Percentiles rank a stretch among this genome's conserved stretches.
Conservation (phyloP, 495 filamentous ascomycete genomes). For the Parathielavia appendiculata region DNA sequence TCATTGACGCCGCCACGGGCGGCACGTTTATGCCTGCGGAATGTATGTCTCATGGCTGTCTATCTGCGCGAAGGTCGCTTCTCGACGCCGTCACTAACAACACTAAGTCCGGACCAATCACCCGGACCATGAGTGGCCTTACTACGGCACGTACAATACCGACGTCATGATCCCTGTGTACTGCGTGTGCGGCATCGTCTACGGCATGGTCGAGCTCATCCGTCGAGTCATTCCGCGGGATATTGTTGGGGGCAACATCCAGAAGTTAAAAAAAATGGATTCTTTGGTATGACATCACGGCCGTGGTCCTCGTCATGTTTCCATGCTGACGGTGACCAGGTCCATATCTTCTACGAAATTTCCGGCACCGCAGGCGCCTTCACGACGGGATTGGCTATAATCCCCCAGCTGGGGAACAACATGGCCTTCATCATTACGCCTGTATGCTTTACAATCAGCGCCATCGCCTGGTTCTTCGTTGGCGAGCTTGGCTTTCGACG, state of each 20-base stretch:
- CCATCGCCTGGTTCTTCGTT: constrained; percentile 38
- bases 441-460: constrained; percentile 36
- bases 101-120: constrained; percentile 20
- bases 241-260: constrained; percentile 43
- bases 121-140: constrained; percentile 33
- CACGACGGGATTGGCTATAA: constrained; percentile 38
- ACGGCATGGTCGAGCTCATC: constrained; percentile 47
- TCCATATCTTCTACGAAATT: constrained; percentile 45
- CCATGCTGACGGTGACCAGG: constrained; percentile 1
- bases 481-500: constrained; percentile 31
- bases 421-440: constrained; percentile 43
- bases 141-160: constrained; percentile 41
- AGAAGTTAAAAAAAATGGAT: constrained; percentile 42
- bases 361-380: constrained; percentile 42
- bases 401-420: constrained; percentile 43
- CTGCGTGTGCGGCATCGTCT: constrained; percentile 31
- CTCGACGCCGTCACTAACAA: neutral
- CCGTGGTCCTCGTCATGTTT: no score
- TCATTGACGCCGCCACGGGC: constrained; percentile 40
- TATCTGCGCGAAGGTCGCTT: neutral
- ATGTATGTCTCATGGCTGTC: constrained; percentile 15
- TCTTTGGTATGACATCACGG: constrained; percentile 25
- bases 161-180: constrained; percentile 44
- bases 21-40: constrained; percentile 31
- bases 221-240: constrained; percentile 43